Evolutionary conservation across 1,284 basidiomycete genomes (phyloP).

Genomic region (Golubevia pallescens): DNA sequence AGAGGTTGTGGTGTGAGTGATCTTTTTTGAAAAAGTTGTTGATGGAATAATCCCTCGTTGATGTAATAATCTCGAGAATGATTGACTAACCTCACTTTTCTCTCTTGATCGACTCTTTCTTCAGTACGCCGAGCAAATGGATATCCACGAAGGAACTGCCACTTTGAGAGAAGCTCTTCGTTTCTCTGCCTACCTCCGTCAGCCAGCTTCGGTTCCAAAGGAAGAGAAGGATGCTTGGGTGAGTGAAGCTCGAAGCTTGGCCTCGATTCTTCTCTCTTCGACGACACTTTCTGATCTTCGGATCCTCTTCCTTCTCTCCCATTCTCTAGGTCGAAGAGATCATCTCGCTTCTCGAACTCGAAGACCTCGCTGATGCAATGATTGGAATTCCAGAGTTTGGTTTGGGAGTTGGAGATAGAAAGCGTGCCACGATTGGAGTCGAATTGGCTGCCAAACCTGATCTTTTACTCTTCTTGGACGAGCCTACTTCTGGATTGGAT

Average conservation of each 20-base stretch:
- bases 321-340: constrained; percentile 67
- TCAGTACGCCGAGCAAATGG: constrained; percentile 2
- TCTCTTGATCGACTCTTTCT: no score
- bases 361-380: constrained; percentile 68
- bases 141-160: background rate
- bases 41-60: no score
- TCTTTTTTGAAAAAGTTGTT: no score
- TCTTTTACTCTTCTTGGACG: constrained; percentile 50
- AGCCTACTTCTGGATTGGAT: constrained; percentile 56
- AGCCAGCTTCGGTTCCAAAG: background rate
- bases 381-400: constrained; percentile 63
- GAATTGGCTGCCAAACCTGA: constrained; percentile 55
- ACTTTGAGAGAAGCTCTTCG: constrained; percentile 5
- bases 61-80: no score
- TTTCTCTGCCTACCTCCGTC: constrained; percentile 6
- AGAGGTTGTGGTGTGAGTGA: constrained; percentile 46
- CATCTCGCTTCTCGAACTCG: constrained; percentile 68
- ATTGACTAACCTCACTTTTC: no score
- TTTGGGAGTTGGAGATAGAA: constrained; percentile 52
- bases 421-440: constrained; percentile 54
- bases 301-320: no score
- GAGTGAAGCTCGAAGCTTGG: no score
- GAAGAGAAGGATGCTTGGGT: constrained; percentile 7
- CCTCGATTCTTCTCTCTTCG: no score
- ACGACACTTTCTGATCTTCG: no score